These are phyloP conservation scores for Beauveria rudraprayagi DNA, from an alignment of 2,329 filamentous ascomycete species.

Conservation along the genomic window DNA sequence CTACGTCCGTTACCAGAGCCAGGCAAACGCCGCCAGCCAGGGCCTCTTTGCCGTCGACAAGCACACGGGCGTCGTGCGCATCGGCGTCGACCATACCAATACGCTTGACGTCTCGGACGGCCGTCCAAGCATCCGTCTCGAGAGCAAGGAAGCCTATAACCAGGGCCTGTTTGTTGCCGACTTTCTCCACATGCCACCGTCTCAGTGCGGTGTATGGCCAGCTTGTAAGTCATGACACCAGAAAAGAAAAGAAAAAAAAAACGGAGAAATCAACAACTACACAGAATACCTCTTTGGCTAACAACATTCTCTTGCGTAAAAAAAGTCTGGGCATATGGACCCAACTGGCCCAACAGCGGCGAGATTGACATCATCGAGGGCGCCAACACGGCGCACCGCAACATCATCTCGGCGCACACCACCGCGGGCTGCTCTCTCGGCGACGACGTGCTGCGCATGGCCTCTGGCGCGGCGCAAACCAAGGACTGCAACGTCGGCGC, in stretches of 20 bases:
- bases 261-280: no score
- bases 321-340: conserved; percentile 45
- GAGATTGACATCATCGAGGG: conserved; percentile 67
- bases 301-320: background rate
- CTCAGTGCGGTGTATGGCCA: conserved; percentile 65
- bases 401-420: conserved; percentile 58
- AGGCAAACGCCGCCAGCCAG: conserved; percentile 28
- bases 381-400: conserved; percentile 51
- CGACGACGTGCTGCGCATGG: conserved; percentile 1
- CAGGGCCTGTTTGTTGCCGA: conserved; percentile 65
- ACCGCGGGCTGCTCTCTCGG: conserved; percentile 24
- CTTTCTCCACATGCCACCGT: conserved; percentile 64
- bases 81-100: conserved; percentile 37
- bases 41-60: conserved; percentile 36
- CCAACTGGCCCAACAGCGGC: conserved; percentile 53
- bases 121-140: conserved; percentile 56
- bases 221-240: conserved; percentile 42
- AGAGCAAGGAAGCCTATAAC: conserved; percentile 55
- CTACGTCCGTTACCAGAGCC: conserved; percentile 49
- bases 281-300: background rate
- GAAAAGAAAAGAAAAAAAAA: no score
- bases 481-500: conserved; percentile 30
- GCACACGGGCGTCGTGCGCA: conserved; percentile 32
- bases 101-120: conserved; percentile 30
- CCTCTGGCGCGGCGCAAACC: conserved; percentile 3